Evolutionary conservation across 306 rosid species (phyloP), one percentile per base, ranked within the genome.

Genomic region (Ziziphus jujuba): DNA sequence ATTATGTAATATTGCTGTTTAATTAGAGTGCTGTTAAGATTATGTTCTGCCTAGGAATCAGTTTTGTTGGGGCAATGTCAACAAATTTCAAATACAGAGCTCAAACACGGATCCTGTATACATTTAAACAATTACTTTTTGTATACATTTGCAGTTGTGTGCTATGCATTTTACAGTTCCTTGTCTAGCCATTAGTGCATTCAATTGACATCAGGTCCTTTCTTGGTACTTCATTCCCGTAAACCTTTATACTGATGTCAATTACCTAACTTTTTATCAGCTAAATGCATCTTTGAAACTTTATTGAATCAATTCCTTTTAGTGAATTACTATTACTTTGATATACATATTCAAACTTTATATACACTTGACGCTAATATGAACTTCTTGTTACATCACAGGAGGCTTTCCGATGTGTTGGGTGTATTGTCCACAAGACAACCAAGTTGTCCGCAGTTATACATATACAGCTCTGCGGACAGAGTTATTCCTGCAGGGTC

Each of bases 381-480:
- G 36, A n/a, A n/a, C n/a, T 63, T 59, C 40, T 60, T 66, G 22
- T 63, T 50, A 53, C 14, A 63, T 78, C 71, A 67, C 90, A 90
- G 99, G 96, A 88, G 99, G 84, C 96, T 95, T 52, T 80, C 91
- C 56, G 96, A 95, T 80, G 91, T 90, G 58, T 65, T 95, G 80
- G 80, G 79, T 60, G 52, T 84, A 61, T 68, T 93, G 75, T 80
- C 95, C 17, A 80, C 96, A 6, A 75, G 79, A 28, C 99, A 95
- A 80, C 99, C 99, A 51, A 84, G 80, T 43, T 95, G 96, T 67
- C 99, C 99, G 2, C 99, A 95, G 65, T 75, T 90, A 58, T 95
- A 95, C 72, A 85, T 93, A 56, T 93, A 93, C 49, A 93, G 99
- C 82, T 73, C 95, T 34, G 96, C 99, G 0, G 99, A 93, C 81